Conservation (phyloP, 148 eudicot species). For the Rhododendron mucronatum region DNA sequence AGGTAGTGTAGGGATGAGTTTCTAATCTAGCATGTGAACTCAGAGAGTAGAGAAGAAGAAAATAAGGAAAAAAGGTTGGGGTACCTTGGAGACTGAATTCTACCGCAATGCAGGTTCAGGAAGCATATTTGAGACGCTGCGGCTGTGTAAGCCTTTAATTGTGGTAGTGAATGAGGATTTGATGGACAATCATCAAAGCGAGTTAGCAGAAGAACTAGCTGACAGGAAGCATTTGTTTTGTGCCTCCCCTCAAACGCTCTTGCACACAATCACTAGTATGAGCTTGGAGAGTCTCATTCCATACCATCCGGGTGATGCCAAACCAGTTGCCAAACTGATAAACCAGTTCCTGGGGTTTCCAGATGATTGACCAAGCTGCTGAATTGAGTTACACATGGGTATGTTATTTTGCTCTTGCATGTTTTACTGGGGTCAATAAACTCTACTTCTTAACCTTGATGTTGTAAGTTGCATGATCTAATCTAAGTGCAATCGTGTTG, state of each 20-base stretch:
- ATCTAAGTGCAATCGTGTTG: neutral
- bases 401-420: neutral
- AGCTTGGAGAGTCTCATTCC: conserved; percentile 47
- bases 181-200: conserved; percentile 94
- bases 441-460: neutral
- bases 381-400: neutral
- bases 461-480: neutral
- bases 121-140: conserved; percentile 84
- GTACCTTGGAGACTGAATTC: neutral
- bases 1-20: neutral
- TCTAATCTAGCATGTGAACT: neutral
- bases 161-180: conserved; percentile 91
- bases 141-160: conserved; percentile 55
- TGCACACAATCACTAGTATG: conserved; percentile 38
- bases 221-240: conserved; percentile 71
- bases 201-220: conserved; percentile 86
- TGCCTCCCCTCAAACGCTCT: conserved; percentile 64
- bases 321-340: conserved; percentile 71
- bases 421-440: neutral
- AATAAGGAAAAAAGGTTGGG: neutral
- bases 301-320: conserved; percentile 73
- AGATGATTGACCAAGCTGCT: conserved; percentile 22
- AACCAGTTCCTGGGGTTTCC: conserved; percentile 65
- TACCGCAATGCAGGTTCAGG: conserved; percentile 62
- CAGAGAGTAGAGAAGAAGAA: neutral